Base-by-base conservation (phyloP, 2,329 filamentous ascomycete genomes). In the Incumbomyces delicatus region DNA sequence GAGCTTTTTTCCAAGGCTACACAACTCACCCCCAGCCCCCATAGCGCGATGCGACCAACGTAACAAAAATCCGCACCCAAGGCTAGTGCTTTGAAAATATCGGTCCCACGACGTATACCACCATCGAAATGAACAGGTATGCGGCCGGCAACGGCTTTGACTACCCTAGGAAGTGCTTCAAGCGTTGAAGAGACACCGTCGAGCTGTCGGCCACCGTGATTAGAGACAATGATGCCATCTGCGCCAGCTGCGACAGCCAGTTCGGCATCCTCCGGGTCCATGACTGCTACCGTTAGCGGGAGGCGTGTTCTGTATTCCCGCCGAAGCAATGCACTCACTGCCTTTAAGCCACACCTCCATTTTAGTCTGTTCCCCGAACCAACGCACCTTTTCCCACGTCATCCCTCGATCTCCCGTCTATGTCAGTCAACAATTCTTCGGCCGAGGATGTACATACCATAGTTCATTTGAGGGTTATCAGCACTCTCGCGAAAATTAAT, bases 341-440 rank as follows among this genome's bases (percentile, higher is more conserved):
- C 54, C 53, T 52, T 50, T 52, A 13, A 54, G 48, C 42, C 53
- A 33, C 53, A 56, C 54, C 27, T 43, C 5, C 22, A 27, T 37
- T 3, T 39, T 17, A 2, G 38, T 41, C 2, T 44, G 44, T 16
- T 49, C 17, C 17, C 47, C 46, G 3, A 56, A 42, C 52, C 53
- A 56, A 1, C 52, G 53, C 27, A 56, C 50, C 5, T 48, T 41
- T 17, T 51, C 48, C 53, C 53, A 56, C 13, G 35, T 50, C 8
- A 96, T 27, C 22, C 22, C 22, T 8, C 22, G 22, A 27, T 27
- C 22, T 27, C 22, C 22, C 4, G 22, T 8, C 22, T 27, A 5
- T 27, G 22, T 27, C 22, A 78, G 0, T 76, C 73, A 0, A 90
- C 68, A 14, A 52, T 48, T 8, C 36, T 33, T 13, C 31, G 16